Evolutionary conservation across 2,329 filamentous ascomycete species (phyloP).

Genomic region (Hymenoscyphus infarciens): DNA sequence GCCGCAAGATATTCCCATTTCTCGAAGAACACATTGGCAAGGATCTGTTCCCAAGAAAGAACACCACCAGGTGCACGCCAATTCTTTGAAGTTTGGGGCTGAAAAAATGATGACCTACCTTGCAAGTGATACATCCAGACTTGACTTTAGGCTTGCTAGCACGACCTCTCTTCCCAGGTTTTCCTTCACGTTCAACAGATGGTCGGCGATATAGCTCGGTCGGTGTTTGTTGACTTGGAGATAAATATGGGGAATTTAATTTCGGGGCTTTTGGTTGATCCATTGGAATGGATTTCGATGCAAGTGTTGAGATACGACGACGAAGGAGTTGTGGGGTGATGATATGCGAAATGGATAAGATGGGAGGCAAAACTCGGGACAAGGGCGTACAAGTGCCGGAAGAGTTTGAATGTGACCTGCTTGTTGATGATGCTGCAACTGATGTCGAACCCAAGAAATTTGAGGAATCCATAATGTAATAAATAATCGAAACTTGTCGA

Average conservation of each 20-base stretch:
- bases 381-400: not conserved
- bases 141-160: conserved; percentile 52
- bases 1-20: not conserved
- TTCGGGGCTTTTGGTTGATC: conserved; percentile 1
- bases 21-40: not conserved
- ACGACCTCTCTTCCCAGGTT: conserved; percentile 25
- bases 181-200: conserved; percentile 19
- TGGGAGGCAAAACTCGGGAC: not conserved
- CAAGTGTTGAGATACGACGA: not conserved
- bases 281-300: conserved; percentile 5
- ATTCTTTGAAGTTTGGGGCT: not conserved
- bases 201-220: conserved; percentile 23
- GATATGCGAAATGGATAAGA: not conserved
- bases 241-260: conserved; percentile 3
- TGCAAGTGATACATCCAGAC: conserved; percentile 64
- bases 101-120: conserved; percentile 44
- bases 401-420: not conserved
- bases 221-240: conserved; percentile 13
- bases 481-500: not conserved
- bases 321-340: not conserved
- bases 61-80: not conserved
- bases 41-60: not conserved
- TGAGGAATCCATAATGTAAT: not conserved
- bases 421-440: not conserved
- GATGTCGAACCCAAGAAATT: not conserved